Base-by-base conservation (phyloP, 768 basidiomycete genomes). In the Suillus brevipes region DNA sequence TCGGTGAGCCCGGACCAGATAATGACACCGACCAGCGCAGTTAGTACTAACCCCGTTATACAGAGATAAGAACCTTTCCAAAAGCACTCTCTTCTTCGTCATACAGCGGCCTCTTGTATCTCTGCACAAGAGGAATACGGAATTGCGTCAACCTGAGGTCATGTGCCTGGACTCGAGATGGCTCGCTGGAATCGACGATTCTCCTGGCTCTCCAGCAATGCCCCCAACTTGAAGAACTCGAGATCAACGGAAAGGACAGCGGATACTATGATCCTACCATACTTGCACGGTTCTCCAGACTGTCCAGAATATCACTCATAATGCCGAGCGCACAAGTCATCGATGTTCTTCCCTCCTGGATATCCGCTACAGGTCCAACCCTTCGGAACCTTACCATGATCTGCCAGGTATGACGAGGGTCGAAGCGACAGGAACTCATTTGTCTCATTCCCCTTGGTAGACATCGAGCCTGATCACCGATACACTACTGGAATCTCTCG, bases 101-200 rank as follows among this genome's bases (percentile, higher is more conserved):
- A 0, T 73, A 77, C n/a, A 74, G 79, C 3, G 73, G 76, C 1
- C 67, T 85, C 25, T 69, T 80, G 9, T 72, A 76, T 7, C 67
- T 77, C 10, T 85, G 89, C 56, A 60, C 82, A 7, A 70, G 65
- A 57, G 91, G 85, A 0, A 74, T 93, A 16, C 72, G 74, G 57
- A 89, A 92, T 70, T 91, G 90, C 69, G 70, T 75, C 47, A 86
- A 86, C 65, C 81, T 94, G 13, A 78, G 69, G 52, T 80, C 85
- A 7, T 92, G 89, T 70, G 85, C 86, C 6, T 94, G 91, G 91
- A 94, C 92, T 12, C 85, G 92, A 50, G 89, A 93, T 67, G 89
- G 91, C 4, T 87, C 92, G 5, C 75, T 94, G 25, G 85, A 80
- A 47, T 84, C 87, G 6, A 76, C 78, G 1, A 83, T 91, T 40